Conservation (phyloP, 116 monocot genomes). For the Dioscorea cayenensis region DNA sequence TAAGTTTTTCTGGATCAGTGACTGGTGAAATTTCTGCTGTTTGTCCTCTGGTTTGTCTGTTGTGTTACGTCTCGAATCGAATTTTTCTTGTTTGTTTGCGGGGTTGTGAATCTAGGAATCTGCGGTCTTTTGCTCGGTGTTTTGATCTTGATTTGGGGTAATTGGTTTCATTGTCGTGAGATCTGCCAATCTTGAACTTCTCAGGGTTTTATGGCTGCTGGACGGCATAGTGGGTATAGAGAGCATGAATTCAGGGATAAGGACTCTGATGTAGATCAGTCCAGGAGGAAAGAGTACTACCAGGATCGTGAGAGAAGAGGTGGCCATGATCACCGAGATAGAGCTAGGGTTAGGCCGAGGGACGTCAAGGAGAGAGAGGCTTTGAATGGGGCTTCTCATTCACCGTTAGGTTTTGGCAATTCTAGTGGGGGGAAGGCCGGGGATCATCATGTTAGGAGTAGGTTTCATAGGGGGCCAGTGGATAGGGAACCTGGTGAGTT, state of each 20-base stretch:
- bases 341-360: conserved; percentile 13
- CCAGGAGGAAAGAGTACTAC: conserved; percentile 31
- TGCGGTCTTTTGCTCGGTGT: conserved; percentile 9
- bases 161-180: neutral
- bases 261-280: conserved; percentile 36
- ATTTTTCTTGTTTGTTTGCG: no score
- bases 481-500: conserved; percentile 85
- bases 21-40: no score
- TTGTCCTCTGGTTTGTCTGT: no score
- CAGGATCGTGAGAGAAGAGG: conserved; percentile 2
- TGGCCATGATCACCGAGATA: neutral
- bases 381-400: conserved; percentile 23
- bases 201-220: conserved; percentile 52
- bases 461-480: conserved; percentile 4
- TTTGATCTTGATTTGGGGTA: neutral
- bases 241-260: conserved; percentile 33
- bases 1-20: no score
- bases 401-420: conserved; percentile 20
- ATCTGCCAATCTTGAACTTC: neutral
- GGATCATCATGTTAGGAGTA: conserved; percentile 6
- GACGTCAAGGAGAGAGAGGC: conserved; percentile 24
- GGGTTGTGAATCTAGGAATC: neutral
- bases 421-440: conserved; percentile 21
- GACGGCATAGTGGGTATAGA: conserved; percentile 34
- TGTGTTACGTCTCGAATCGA: no score